These are phyloP conservation scores for Ascobolus immersus DNA, from an alignment of 495 filamentous ascomycete species.

Conservation along the genomic window DNA sequence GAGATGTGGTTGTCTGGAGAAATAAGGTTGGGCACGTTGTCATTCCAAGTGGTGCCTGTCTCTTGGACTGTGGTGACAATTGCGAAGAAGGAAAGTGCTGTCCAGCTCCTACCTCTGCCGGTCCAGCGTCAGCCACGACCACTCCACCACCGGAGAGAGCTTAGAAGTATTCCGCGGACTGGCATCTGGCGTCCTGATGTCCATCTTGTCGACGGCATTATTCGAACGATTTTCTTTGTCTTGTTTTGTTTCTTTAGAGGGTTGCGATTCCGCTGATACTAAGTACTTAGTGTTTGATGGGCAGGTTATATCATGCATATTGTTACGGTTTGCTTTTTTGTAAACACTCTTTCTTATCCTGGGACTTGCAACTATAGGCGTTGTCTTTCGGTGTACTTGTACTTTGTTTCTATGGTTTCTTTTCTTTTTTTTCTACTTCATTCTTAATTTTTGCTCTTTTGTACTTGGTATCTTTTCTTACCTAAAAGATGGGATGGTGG, in stretches of 20 bases:
- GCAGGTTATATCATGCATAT: too few species aligned
- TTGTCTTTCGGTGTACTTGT: background rate
- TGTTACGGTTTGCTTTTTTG: too few species aligned
- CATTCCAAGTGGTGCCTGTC: slow-evolving; percentile 32
- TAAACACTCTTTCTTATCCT: too few species aligned
- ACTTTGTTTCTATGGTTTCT: background rate
- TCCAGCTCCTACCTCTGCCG: too few species aligned
- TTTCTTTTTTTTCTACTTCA: background rate
- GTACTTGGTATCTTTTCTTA: too few species aligned
- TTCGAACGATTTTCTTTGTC: background rate
- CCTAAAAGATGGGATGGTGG: too few species aligned
- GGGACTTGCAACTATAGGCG: too few species aligned
- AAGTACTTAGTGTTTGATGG: background rate
- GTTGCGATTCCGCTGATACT: background rate
- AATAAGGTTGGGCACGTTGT: slow-evolving; percentile 16
- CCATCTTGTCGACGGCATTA: slow-evolving; percentile 3
- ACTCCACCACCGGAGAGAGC: too few species aligned
- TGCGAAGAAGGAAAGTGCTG: slow-evolving; percentile 59
- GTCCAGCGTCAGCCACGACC: too few species aligned
- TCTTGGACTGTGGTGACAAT: slow-evolving; percentile 67
- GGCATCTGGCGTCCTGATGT: too few species aligned
- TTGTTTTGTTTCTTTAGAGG: slow-evolving; percentile 1
- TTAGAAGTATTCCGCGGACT: too few species aligned
- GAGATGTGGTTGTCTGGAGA: slow-evolving; percentile 13
- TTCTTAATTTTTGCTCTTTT: too few species aligned